phyloP scores from a whole-genome alignment of 2,329 filamentous ascomycete genomes.

The Aspergillus sp. region DNA sequence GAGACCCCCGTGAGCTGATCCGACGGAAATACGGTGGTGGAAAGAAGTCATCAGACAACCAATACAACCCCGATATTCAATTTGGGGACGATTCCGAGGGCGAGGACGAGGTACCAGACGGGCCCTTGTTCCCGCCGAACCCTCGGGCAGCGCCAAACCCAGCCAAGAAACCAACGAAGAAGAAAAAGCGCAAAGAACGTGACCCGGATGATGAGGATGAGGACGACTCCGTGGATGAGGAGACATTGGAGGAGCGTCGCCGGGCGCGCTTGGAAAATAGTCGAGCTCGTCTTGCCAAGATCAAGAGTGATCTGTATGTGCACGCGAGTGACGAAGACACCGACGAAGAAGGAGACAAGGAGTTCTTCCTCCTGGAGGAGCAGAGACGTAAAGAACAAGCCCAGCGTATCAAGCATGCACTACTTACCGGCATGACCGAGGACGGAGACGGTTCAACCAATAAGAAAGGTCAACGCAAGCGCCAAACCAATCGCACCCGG shows the following conservation, averaged over 20 bases:
- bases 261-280: slow-evolving; percentile 66
- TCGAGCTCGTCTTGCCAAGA: slow-evolving; percentile 72
- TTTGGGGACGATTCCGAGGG: slow-evolving; percentile 72
- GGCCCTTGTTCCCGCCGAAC: slow-evolving; percentile 66
- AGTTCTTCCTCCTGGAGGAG: slow-evolving; percentile 79
- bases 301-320: slow-evolving; percentile 84
- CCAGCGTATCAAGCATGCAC: slow-evolving; percentile 51
- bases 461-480: slow-evolving; percentile 32
- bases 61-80: slow-evolving; percentile 50
- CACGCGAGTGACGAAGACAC: slow-evolving; percentile 84
- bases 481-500: slow-evolving; percentile 31
- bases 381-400: slow-evolving; percentile 61
- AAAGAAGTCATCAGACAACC: slow-evolving; percentile 31
- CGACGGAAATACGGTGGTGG: slow-evolving; percentile 60
- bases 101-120: slow-evolving; percentile 58
- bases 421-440: slow-evolving; percentile 44
- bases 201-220: slow-evolving; percentile 49
- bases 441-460: slow-evolving; percentile 28
- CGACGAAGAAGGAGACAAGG: slow-evolving; percentile 71
- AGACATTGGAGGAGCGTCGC: slow-evolving; percentile 60
- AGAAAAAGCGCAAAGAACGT: slow-evolving; percentile 60
- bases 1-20: slow-evolving; percentile 75
- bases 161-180: slow-evolving; percentile 52
- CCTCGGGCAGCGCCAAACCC: slow-evolving; percentile 52
- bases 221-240: slow-evolving; percentile 62